phyloP scores from a whole-genome alignment of 768 basidiomycete genomes.

The Amanita polypyramis region DNA sequence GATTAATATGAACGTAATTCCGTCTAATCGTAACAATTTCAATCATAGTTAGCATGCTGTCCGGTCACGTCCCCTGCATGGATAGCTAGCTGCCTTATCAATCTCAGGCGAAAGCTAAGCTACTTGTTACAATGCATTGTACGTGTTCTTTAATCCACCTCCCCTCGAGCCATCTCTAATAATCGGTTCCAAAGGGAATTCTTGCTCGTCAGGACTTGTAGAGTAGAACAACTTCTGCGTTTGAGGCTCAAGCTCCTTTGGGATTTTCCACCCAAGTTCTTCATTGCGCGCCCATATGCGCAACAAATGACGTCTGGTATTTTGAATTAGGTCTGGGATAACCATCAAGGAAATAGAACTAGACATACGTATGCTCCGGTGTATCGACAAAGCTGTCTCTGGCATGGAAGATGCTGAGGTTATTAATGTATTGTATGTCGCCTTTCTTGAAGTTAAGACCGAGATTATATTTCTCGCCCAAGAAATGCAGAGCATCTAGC shows the following conservation, averaged over 20 bases:
- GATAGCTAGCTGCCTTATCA: no score
- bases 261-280: constrained; percentile 34
- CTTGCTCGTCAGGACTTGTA: constrained; percentile 28
- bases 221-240: constrained; percentile 29
- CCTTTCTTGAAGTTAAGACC: constrained; percentile 37
- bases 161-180: constrained; percentile 24
- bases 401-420: constrained; percentile 31
- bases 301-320: constrained; percentile 29
- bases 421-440: constrained; percentile 41
- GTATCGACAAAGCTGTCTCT: constrained; percentile 33
- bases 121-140: constrained; percentile 9
- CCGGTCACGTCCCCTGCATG: no score
- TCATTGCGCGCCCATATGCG: constrained; percentile 37
- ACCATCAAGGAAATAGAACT: constrained; percentile 2
- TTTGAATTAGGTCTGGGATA: not conserved
- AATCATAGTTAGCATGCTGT: no score
- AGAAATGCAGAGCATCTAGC: constrained; percentile 33
- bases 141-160: constrained; percentile 16
- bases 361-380: constrained; percentile 27
- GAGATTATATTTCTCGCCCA: constrained; percentile 32
- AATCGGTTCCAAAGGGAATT: constrained; percentile 33
- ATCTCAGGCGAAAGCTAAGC: no score
- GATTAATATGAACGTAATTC: no score
- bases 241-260: constrained; percentile 24
- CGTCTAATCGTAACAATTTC: no score